These are phyloP conservation scores for Fusarium annulatum DNA, from an alignment of 2,329 filamentous ascomycete genomes.

Conservation along the genomic window DNA sequence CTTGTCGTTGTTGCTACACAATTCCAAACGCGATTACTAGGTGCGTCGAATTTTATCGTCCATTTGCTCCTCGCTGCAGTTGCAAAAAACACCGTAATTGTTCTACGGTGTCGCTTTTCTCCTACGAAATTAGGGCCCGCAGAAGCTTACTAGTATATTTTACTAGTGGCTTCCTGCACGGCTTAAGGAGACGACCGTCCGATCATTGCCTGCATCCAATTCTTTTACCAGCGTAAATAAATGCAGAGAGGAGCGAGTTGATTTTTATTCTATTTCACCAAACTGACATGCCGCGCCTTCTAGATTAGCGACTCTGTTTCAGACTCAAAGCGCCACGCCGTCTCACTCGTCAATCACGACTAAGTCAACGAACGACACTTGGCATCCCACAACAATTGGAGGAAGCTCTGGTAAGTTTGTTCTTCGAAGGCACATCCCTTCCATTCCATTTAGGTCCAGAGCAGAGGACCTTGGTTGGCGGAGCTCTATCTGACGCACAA, in stretches of 20 bases:
- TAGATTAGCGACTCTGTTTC: slow-evolving; percentile 16
- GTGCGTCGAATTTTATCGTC: slow-evolving; percentile 18
- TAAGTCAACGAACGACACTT: slow-evolving; percentile 31
- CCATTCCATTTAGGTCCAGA: slow-evolving; percentile 26
- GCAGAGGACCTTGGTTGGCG: neutral
- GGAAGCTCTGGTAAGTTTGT: slow-evolving; percentile 34
- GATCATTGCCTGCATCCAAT: slow-evolving; percentile 11
- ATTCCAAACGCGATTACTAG: neutral
- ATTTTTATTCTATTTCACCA: slow-evolving; percentile 16
- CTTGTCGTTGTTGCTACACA: neutral
- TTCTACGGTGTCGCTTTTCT: slow-evolving; percentile 21
- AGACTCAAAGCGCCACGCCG: neutral
- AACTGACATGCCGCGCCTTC: slow-evolving; percentile 28
- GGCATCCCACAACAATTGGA: slow-evolving; percentile 1
- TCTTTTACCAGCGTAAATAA: slow-evolving; percentile 4
- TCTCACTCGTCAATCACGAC: neutral
- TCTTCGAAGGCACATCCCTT: slow-evolving; percentile 31
- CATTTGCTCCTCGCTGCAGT: neutral
- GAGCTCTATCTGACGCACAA: slow-evolving; percentile 25
- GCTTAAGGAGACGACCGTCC: slow-evolving; percentile 10
- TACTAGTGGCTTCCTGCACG: slow-evolving; percentile 17
- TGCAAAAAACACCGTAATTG: neutral
- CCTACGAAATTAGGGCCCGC: slow-evolving; percentile 39
- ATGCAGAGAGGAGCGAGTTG: slow-evolving; percentile 14
- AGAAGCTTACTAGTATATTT: slow-evolving; percentile 36